Evolutionary conservation across 352 stramenopile species (phyloP).

Genomic region (Phytopythium helicoides): DNA sequence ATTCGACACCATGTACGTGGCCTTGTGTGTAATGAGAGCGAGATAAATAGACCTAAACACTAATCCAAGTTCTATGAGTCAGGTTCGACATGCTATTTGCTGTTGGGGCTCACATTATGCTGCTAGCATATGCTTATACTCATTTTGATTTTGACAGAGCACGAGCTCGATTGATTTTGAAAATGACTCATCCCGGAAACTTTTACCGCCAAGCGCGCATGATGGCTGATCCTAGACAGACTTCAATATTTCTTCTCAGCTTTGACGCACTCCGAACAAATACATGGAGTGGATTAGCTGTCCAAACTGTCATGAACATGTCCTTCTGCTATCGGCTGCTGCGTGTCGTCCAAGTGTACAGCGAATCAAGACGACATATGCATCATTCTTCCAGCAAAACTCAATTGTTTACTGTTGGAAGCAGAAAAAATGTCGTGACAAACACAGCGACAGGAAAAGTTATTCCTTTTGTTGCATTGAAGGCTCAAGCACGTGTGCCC

Average conservation of each 20-base stretch:
- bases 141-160: slow-evolving; percentile 8
- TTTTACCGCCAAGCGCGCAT: slow-evolving; percentile 15
- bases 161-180: slow-evolving; percentile 5
- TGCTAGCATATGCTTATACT: slow-evolving; percentile 2
- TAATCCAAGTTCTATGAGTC: neutral
- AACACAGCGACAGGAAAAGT: too few relatives aligned
- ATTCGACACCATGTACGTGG: slow-evolving; percentile 4
- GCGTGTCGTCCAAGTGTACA: slow-evolving; percentile 11
- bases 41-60: too few relatives aligned
- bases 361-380: neutral
- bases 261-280: slow-evolving; percentile 21
- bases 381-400: neutral
- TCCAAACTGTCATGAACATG: slow-evolving; percentile 12
- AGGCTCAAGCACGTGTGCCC: neutral
- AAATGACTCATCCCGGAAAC: slow-evolving; percentile 6
- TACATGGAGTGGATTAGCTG: neutral
- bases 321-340: slow-evolving; percentile 20
- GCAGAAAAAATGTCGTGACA: too few relatives aligned
- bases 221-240: slow-evolving; percentile 9
- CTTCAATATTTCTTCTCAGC: slow-evolving; percentile 14
- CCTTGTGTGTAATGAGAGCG: neutral
- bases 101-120: slow-evolving; percentile 4
- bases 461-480: too few relatives aligned
- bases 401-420: too few relatives aligned
- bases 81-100: slow-evolving; percentile 11